Conservation (phyloP, 1,284 basidiomycete genomes). For the Cutaneotrichosporon dermatis region DNA sequence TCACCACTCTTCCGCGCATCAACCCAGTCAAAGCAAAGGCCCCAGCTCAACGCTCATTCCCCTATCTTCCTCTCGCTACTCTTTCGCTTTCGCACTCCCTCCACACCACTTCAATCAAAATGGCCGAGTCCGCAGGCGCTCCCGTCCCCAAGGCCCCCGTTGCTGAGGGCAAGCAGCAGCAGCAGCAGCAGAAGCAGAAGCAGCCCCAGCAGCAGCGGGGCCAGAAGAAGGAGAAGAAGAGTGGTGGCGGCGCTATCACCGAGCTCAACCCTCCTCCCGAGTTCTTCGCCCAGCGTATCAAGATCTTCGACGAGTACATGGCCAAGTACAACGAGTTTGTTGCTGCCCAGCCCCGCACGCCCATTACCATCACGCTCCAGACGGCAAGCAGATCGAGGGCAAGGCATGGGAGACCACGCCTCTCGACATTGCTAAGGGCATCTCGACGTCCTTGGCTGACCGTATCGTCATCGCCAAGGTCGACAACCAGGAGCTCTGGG, state of each 20-base stretch:
- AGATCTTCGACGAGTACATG: slow-evolving; percentile 86
- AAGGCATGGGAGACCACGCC: slow-evolving; percentile 96
- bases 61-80: background rate
- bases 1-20: background rate
- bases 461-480: slow-evolving; percentile 89
- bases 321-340: slow-evolving; percentile 77
- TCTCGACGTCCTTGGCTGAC: slow-evolving; percentile 85
- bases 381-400: slow-evolving; percentile 77
- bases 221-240: slow-evolving; percentile 36
- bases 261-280: slow-evolving; percentile 77
- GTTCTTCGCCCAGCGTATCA: slow-evolving; percentile 84
- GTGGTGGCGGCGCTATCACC: slow-evolving; percentile 2
- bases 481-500: slow-evolving; percentile 79
- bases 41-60: slow-evolving; percentile 1
- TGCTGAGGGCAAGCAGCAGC: slow-evolving; percentile 4
- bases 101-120: slow-evolving; percentile 9
- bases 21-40: background rate
- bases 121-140: slow-evolving; percentile 10
- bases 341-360: slow-evolving; percentile 74
- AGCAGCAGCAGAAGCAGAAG: slow-evolving; percentile 1
- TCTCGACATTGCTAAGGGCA: slow-evolving; percentile 80
- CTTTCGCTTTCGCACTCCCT: slow-evolving; percentile 7
- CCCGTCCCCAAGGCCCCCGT: slow-evolving; percentile 11
- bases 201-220: slow-evolving; percentile 40
- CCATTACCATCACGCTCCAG: slow-evolving; percentile 79